Percentiles rank a stretch among this genome's conserved stretches.
These are phyloP conservation scores for Cyclospora cayetanensis DNA, from an alignment of 169 alveolate species.

Conservation along the genomic window DNA sequence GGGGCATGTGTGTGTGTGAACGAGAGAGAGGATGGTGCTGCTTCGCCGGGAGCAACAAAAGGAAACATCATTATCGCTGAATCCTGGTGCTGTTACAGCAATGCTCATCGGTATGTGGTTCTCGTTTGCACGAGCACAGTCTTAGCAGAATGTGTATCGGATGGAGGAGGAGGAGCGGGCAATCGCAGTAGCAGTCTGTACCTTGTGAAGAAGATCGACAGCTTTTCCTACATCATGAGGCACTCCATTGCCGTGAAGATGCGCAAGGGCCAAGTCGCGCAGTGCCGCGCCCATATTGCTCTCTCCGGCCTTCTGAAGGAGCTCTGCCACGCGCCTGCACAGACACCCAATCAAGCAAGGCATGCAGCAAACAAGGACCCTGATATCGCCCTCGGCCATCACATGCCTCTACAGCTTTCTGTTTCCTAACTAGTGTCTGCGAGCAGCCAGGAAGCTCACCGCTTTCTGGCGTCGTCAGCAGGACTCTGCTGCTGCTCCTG, in stretches of 20 bases:
- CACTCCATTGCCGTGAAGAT: conserved; percentile 42
- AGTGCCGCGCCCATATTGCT: conserved; percentile 15
- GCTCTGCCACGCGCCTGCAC: conserved; percentile 16
- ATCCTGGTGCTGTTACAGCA: no score
- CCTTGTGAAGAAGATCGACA: conserved; percentile 35
- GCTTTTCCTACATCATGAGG: background rate
- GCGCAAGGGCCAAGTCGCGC: conserved; percentile 24
- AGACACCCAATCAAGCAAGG: background rate
- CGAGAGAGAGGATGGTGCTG: no score
- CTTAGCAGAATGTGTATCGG: no score
- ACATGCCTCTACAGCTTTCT: background rate
- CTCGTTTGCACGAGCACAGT: no score
- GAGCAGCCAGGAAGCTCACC: background rate
- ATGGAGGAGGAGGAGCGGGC: no score
- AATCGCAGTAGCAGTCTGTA: background rate
- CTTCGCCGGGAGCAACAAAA: no score
- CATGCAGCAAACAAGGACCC: background rate
- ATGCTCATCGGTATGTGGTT: no score
- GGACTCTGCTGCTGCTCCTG: background rate
- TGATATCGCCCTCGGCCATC: background rate
- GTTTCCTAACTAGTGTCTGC: background rate
- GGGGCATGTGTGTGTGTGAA: no score
- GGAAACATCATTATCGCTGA: no score
- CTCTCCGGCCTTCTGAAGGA: conserved; percentile 5
- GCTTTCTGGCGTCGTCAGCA: background rate